These are phyloP conservation scores for Cadophora sp. DNA, from an alignment of 2,329 filamentous ascomycete species.

Conservation along the genomic window DNA sequence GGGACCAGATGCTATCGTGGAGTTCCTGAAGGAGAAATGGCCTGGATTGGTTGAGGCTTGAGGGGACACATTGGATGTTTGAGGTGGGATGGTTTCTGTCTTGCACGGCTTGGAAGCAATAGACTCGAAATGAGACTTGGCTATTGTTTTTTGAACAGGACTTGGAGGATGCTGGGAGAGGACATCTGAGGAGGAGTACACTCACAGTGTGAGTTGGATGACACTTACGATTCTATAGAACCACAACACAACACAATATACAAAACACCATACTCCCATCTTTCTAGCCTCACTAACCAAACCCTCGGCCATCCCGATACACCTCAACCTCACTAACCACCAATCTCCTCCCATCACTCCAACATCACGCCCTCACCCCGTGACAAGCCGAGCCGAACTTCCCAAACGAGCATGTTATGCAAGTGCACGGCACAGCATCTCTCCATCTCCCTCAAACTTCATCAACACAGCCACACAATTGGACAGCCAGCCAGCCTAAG, in stretches of 20 bases:
- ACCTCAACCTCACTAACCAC: neutral
- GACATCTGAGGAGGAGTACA: neutral
- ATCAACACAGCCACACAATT: neutral
- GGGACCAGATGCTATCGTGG: slow-evolving; percentile 62
- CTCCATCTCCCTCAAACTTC: neutral
- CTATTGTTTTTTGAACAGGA: too few relatives aligned
- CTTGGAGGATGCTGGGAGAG: neutral
- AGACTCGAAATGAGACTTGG: neutral
- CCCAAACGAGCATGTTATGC: slow-evolving; percentile 1
- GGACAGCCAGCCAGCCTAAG: slow-evolving; percentile 3
- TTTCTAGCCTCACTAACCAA: neutral
- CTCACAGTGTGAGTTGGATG: neutral
- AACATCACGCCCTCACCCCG: neutral
- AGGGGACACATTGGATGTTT: neutral
- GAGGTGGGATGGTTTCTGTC: neutral
- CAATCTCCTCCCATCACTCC: neutral
- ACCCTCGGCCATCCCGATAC: neutral
- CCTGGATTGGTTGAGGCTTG: slow-evolving; percentile 34
- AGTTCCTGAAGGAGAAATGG: slow-evolving; percentile 53
- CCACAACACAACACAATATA: neutral
- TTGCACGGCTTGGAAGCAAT: too few relatives aligned
- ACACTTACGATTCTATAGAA: neutral
- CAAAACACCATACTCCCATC: neutral
- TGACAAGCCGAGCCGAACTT: slow-evolving; percentile 8
- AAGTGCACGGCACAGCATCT: slow-evolving; percentile 13